phyloP scores from a whole-genome alignment of 805 yeast species.

The Lipomyces oligophaga region DNA sequence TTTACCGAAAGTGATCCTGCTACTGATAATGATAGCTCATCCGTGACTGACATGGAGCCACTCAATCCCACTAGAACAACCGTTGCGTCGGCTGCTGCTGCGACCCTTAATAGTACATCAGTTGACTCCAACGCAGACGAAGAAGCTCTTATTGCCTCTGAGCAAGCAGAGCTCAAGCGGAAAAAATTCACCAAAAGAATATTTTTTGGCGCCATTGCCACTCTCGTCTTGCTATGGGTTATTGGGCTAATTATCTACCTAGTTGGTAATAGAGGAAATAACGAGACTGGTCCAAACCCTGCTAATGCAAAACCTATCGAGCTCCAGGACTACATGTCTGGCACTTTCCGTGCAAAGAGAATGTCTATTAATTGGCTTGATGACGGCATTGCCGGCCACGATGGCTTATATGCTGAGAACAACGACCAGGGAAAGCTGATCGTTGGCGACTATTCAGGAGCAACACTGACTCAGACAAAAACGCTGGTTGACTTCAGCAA shows the following conservation, averaged over 20 bases:
- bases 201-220: slow-evolving; percentile 15
- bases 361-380: slow-evolving; percentile 22
- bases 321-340: slow-evolving; percentile 14
- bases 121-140: background rate
- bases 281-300: background rate
- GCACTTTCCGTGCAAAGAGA: slow-evolving; percentile 17
- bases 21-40: slow-evolving; percentile 4
- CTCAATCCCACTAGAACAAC: slow-evolving; percentile 1
- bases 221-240: slow-evolving; percentile 17
- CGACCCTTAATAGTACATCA: background rate
- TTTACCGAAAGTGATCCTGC: background rate
- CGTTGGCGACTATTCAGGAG: slow-evolving; percentile 27
- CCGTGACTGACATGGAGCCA: slow-evolving; percentile 1
- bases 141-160: background rate
- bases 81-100: slow-evolving; percentile 14
- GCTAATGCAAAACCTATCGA: slow-evolving; percentile 10
- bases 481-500: slow-evolving; percentile 12
- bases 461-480: slow-evolving; percentile 10
- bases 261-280: slow-evolving; percentile 7
- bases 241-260: slow-evolving; percentile 21
- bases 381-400: slow-evolving; percentile 28
- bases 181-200: slow-evolving; percentile 16
- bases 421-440: slow-evolving; percentile 15
- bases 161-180: background rate
- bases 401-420: slow-evolving; percentile 24